phyloP scores from a whole-genome alignment of 257 asterid species.

The Nicotiana tomentosiformis region DNA sequence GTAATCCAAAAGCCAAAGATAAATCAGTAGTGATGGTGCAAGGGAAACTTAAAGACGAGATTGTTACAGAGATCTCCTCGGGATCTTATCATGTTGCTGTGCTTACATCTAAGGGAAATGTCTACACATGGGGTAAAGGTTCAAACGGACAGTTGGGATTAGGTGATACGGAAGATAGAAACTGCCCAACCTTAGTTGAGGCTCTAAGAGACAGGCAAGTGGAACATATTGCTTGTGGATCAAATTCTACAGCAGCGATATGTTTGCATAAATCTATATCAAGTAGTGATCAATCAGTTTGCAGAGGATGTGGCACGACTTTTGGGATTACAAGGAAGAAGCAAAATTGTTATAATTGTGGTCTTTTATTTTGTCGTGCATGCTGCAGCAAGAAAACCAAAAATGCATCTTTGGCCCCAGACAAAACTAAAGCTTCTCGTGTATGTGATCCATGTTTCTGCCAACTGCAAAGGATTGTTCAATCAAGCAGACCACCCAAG shows the following conservation, averaged over 20 bases:
- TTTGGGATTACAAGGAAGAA: slow-evolving; percentile 41
- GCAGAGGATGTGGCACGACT: slow-evolving; percentile 32
- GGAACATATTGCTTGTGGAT: slow-evolving; percentile 35
- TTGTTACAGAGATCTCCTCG: slow-evolving; percentile 29
- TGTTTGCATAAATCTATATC: slow-evolving; percentile 38
- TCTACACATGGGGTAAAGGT: slow-evolving; percentile 44
- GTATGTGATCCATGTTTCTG: slow-evolving; percentile 41
- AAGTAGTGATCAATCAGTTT: slow-evolving; percentile 34
- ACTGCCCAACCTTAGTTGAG: slow-evolving; percentile 34
- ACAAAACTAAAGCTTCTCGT: slow-evolving; percentile 27
- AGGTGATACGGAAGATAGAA: slow-evolving; percentile 36
- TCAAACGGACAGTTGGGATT: slow-evolving; percentile 40
- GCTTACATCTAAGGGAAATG: slow-evolving; percentile 30
- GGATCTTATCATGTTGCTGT: slow-evolving; percentile 42
- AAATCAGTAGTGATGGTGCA: slow-evolving; percentile 27
- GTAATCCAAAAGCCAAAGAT: slow-evolving; percentile 27
- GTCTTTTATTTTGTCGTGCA: slow-evolving; percentile 30
- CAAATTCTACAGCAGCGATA: slow-evolving; percentile 37
- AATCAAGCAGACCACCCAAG: slow-evolving; percentile 10
- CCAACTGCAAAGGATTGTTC: slow-evolving; percentile 20
- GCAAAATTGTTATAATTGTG: slow-evolving; percentile 47
- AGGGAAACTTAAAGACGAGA: slow-evolving; percentile 36
- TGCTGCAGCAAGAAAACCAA: slow-evolving; percentile 35
- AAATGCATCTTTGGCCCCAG: slow-evolving; percentile 37
- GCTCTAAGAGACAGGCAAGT: slow-evolving; percentile 33